Evolutionary conservation across 2,329 filamentous ascomycete genomes (phyloP).

Genomic region (Aureobasidium lini): DNA sequence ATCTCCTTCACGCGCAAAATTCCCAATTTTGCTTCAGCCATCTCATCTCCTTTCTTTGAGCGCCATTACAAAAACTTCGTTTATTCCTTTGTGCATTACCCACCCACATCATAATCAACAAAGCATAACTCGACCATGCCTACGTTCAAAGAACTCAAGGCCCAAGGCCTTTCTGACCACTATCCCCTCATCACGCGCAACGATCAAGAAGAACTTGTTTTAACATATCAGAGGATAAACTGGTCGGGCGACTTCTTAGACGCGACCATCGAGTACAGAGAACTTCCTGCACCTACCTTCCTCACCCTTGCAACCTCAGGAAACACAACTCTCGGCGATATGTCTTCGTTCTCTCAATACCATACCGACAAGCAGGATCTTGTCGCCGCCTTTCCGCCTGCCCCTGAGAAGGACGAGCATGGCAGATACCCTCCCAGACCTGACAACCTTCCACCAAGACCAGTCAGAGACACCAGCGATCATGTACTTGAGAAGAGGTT

Average conservation of each 20-base stretch:
- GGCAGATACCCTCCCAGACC: not conserved
- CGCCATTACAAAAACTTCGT: not conserved
- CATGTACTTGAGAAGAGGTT: not conserved
- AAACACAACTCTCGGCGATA: not conserved
- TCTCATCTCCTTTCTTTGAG: not conserved
- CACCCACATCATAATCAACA: not conserved
- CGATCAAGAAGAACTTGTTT: not conserved
- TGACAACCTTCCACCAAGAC: not conserved
- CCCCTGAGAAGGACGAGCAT: not conserved
- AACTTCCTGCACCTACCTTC: not conserved
- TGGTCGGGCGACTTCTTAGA: not conserved
- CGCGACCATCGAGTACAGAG: not conserved
- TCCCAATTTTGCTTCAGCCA: not conserved
- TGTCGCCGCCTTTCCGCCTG: not conserved
- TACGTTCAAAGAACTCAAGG: not conserved
- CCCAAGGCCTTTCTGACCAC: not conserved
- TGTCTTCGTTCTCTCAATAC: not conserved
- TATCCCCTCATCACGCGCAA: not conserved
- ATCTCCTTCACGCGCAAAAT: not conserved
- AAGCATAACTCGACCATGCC: not conserved
- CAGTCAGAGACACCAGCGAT: not conserved
- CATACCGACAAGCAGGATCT: not conserved
- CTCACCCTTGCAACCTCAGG: not conserved
- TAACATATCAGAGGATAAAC: not conserved
- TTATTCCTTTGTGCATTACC: not conserved